These are phyloP conservation scores for Suhomyces choctaworum DNA, from an alignment of 1,139 yeast species.

Conservation along the genomic window DNA sequence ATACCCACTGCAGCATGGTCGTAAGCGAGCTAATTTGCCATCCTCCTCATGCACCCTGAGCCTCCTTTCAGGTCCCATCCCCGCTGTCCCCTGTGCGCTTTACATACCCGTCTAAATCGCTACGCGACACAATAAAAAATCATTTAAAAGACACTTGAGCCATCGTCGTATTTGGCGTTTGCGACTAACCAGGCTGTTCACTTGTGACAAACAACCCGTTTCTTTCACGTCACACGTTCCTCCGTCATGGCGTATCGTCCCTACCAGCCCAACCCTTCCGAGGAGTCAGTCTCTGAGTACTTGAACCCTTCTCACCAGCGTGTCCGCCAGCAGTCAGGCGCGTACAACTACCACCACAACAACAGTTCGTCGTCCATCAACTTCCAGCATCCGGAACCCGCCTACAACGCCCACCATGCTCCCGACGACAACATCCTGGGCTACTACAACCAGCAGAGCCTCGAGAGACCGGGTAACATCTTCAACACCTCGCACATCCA, in stretches of 20 bases:
- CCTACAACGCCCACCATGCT: constrained; percentile 19
- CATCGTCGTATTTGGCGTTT: not conserved
- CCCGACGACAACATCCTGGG: constrained; percentile 17
- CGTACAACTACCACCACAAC: constrained; percentile 21
- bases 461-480: constrained; percentile 22
- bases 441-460: constrained; percentile 19
- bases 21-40: too few species aligned
- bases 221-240: not conserved
- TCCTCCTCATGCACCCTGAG: too few species aligned
- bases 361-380: constrained; percentile 27
- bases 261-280: constrained; percentile 8
- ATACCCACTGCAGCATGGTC: too few species aligned
- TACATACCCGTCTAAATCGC: not conserved
- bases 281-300: constrained; percentile 16
- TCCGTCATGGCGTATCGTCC: constrained; percentile 8
- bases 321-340: constrained; percentile 21
- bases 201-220: too few species aligned
- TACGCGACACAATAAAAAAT: not conserved
- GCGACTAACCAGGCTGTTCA: too few species aligned
- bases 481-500: constrained; percentile 26
- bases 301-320: constrained; percentile 13
- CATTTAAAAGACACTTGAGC: constrained; percentile 3
- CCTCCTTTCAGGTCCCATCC: too few species aligned
- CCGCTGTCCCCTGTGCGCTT: not conserved
- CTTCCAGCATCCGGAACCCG: constrained; percentile 39